These are phyloP conservation scores for Massariosphaeria phaeospora DNA, from an alignment of 495 filamentous ascomycete genomes.

Conservation along the genomic window DNA sequence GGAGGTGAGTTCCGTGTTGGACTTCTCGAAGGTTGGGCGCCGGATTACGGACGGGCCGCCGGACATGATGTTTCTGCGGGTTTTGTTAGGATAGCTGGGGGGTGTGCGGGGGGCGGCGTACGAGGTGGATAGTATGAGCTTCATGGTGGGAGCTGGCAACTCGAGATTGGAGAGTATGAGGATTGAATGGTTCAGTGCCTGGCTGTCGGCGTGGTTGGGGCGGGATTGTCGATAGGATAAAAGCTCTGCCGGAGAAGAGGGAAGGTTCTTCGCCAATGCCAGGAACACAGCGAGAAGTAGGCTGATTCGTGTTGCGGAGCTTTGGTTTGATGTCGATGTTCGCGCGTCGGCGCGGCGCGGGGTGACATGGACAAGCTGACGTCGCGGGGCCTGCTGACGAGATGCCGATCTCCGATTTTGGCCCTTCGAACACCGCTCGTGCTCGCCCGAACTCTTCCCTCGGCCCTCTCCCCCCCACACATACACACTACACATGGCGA, in stretches of 20 bases:
- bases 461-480: slow-evolving; percentile 1
- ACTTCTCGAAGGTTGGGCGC: slow-evolving; percentile 65
- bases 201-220: too few relatives aligned
- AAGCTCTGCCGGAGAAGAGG: background rate
- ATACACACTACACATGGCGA: slow-evolving; percentile 53
- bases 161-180: too few relatives aligned
- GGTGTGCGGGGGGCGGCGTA: slow-evolving; percentile 42
- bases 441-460: slow-evolving; percentile 1
- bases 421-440: too few relatives aligned
- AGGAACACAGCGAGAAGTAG: too few relatives aligned
- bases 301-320: too few relatives aligned
- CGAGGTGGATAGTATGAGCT: slow-evolving; percentile 86
- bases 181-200: too few relatives aligned
- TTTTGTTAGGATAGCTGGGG: slow-evolving; percentile 6
- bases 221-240: too few relatives aligned
- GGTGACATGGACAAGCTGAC: slow-evolving; percentile 11
- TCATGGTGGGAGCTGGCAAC: slow-evolving; percentile 44
- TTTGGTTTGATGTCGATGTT: background rate
- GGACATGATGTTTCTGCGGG: slow-evolving; percentile 73
- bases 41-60: slow-evolving; percentile 74
- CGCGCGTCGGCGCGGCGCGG: too few relatives aligned
- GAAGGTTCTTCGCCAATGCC: background rate
- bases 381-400: slow-evolving; percentile 12
- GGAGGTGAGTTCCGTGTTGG: slow-evolving; percentile 81
- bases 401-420: slow-evolving; percentile 3